A percentile compares a stretch with the other conserved stretches of the same genome.
Conservation (phyloP, 345 rosid species). For the Eucalyptus microcorys region DNA sequence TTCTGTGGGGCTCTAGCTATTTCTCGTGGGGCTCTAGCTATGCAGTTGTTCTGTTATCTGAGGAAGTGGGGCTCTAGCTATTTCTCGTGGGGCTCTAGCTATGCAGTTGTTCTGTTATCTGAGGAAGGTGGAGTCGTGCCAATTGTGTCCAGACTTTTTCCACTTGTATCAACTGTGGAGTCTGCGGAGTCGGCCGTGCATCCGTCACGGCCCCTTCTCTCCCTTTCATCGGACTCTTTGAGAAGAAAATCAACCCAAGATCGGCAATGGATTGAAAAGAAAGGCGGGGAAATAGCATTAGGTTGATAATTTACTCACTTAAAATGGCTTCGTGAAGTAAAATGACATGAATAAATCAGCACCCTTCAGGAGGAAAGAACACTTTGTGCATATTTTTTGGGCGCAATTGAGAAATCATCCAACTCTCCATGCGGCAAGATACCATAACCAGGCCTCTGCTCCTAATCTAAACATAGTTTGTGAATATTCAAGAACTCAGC, state of each 20-base stretch:
- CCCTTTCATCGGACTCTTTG: slow-evolving; percentile 73
- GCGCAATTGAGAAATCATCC: no score
- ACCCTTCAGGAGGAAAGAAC: neutral
- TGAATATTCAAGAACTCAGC: no score
- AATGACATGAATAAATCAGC: neutral
- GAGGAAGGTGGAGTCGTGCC: neutral
- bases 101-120: neutral
- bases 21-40: no score
- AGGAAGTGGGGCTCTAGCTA: no score
- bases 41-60: no score
- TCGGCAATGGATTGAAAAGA: slow-evolving; percentile 69
- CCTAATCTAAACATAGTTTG: no score
- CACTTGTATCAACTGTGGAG: slow-evolving; percentile 10
- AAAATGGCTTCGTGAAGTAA: neutral
- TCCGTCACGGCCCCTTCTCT: slow-evolving; percentile 41
- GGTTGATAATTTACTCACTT: neutral
- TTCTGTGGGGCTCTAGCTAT: no score
- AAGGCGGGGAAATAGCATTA: neutral
- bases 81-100: neutral
- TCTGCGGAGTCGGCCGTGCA: slow-evolving; percentile 6
- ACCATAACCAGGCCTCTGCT: no score
- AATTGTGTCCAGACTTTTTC: slow-evolving; percentile 12
- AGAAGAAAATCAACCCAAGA: slow-evolving; percentile 95
- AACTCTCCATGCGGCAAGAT: no score
- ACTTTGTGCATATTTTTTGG: neutral